Evolutionary conservation across 2,329 filamentous ascomycete genomes (phyloP), one percentile per base, ranked within the genome.

Genomic region (Pseudogymnoascus sp.): DNA sequence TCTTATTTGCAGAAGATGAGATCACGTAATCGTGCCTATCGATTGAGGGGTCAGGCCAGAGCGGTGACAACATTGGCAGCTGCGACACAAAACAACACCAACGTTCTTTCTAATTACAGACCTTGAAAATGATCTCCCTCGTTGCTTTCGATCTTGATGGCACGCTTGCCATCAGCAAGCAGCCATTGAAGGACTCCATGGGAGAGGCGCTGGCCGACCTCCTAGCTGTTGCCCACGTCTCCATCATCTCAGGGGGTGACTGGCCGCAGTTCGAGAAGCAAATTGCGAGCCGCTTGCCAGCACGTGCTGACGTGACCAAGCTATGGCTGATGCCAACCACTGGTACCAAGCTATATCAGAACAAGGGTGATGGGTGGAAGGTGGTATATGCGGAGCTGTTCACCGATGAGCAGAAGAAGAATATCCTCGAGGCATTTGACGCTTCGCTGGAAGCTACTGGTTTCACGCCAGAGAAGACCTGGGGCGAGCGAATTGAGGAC

Each of bases 311-410:
- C 63, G 68, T 73, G n/a, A 71, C 72, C 7, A 74, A 71, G 59
- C 72, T 77, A 29, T 78, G 75, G 76, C 70, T 77, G n/a, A 75
- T 78, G 74, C 76, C 76, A 2, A 77, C 76, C 10, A 76, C 73
- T 5, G 76, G 76, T 23, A 77, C 75, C 29, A 76, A 77, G 66
- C 74, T 78, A 7, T 79, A 76, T 68, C 72, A 67, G 23, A 65
- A 73, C 67, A 67, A 68, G 21, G 62, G 65, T n/a, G 64, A 50
- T 21, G 66, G 63, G 6, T 77, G 76, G 76, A 26, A 68, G 23
- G 67, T 68, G 7, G 71, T 73, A 50, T 78, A 75, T 63, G 76
- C 75, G 13, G 75, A 78, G 61, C 71, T 77, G 10, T 77, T 77
- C 65, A 73, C 64, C 64, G 71, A 72, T 15, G 69, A 69, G 4